Conservation (phyloP, 163 green algal genomes). For the Chloroidium sp. region DNA sequence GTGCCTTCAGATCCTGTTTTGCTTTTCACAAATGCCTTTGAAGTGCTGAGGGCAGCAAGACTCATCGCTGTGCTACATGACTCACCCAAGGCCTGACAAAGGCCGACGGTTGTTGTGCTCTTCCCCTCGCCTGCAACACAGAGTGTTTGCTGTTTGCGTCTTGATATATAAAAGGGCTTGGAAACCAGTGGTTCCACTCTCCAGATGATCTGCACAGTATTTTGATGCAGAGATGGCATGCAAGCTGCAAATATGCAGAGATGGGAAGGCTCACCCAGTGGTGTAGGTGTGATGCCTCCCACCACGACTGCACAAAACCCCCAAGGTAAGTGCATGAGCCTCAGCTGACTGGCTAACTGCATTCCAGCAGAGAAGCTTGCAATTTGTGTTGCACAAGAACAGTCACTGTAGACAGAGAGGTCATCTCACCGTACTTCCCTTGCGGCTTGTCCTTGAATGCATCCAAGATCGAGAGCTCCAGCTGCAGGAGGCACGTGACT, state of each 20-base stretch:
- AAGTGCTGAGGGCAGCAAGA: too few species aligned
- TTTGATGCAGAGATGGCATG: not conserved
- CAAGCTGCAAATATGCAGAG: not conserved
- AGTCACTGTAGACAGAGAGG: not conserved
- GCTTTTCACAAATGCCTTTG: too few species aligned
- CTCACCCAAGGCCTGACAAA: conserved; percentile 79
- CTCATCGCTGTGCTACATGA: not conserved
- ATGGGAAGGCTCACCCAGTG: conserved; percentile 51
- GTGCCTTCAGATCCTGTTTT: too few species aligned
- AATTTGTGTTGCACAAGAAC: not conserved
- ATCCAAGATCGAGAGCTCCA: conserved; percentile 67
- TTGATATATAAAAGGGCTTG: too few species aligned
- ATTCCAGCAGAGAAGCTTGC: too few species aligned
- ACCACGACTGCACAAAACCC: conserved; percentile 74
- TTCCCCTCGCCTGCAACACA: conserved; percentile 69
- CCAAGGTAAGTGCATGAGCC: too few species aligned
- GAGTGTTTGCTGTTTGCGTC: too few species aligned
- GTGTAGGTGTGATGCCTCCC: conserved; percentile 91
- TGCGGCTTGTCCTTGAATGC: conserved; percentile 40
- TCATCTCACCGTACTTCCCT: conserved; percentile 76
- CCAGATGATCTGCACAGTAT: too few species aligned
- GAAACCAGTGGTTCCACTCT: too few species aligned
- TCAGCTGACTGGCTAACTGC: too few species aligned
- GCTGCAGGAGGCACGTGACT: conserved; percentile 33
- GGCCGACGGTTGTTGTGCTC: conserved; percentile 91